phyloP scores from a whole-genome alignment of 768 basidiomycete genomes.

The Lactarius psammicola region DNA sequence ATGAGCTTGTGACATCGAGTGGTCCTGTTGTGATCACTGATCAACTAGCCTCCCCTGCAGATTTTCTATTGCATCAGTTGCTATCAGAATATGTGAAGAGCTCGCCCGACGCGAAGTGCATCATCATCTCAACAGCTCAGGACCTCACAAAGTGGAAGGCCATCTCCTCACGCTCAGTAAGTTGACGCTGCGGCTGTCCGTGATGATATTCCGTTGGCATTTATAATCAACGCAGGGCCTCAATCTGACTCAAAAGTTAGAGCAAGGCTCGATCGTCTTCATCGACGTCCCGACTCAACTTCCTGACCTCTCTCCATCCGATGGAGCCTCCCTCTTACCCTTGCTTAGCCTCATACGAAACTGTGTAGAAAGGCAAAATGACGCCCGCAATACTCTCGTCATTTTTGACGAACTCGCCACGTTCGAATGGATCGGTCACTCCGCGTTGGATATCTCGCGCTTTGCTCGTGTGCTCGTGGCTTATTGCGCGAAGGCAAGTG shows the following conservation, averaged over 20 bases:
- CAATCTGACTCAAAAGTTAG: constrained; percentile 20
- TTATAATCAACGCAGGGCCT: constrained; percentile 17
- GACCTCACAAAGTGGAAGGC: constrained; percentile 59
- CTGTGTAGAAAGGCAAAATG: constrained; percentile 11
- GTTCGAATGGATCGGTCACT: constrained; percentile 70
- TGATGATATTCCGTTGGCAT: not conserved
- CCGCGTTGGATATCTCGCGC: constrained; percentile 49
- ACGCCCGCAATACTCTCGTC: constrained; percentile 41
- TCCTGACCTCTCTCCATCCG: constrained; percentile 27
- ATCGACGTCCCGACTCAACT: constrained; percentile 50
- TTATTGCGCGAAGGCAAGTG: constrained; percentile 52
- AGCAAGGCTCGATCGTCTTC: constrained; percentile 43
- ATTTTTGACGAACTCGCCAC: constrained; percentile 70
- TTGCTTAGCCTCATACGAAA: constrained; percentile 27
- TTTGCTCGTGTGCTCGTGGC: constrained; percentile 60
- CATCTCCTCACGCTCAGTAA: constrained; percentile 60
- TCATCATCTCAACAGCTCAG: constrained; percentile 60
- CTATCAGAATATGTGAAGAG: constrained; percentile 54
- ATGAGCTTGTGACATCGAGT: constrained; percentile 46
- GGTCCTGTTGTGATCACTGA: constrained; percentile 67
- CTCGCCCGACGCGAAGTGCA: constrained; percentile 35
- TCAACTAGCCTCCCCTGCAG: constrained; percentile 65
- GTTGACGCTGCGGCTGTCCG: constrained; percentile 31
- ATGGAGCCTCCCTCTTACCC: constrained; percentile 26
- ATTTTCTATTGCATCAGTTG: constrained; percentile 64